Base-by-base conservation (phyloP, 176 grass and related monocot genomes). In the Bolboschoenus planiculmis region DNA sequence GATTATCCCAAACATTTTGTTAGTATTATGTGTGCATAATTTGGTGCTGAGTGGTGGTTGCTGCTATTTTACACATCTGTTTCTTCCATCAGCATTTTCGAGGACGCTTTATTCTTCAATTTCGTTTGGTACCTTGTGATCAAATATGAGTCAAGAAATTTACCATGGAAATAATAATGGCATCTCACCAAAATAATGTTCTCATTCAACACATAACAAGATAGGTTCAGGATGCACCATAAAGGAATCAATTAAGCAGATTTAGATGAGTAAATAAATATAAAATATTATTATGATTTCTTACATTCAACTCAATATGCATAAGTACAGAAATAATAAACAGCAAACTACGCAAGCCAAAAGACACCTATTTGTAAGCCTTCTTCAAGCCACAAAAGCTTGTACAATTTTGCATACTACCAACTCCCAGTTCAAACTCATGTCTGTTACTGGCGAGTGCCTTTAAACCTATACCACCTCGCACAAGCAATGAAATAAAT, bases 391-490 rank as follows among this genome's bases (percentile, higher is more conserved):
- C 26, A 47, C 3, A 6, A 50, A 75, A 30, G 13, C 71, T 76
- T 51, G 26, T 51, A 50, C 44, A 48, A 33, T 76, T 15, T 76
- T 30, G 44, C 26, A 20, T 76, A 53, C 46, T 77, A 77, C 72
- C 34, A 31, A 33, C 14, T 51, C 46, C 3, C 44, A 33, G 72
- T 33, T 77, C 72, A 53, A 46, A 34, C 46, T 77, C 29, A 3
- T 9, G 33, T 46, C 43, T 10, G 44, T 57, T 84, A 92, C 85
- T 90, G 65, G 78, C 59, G 54, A 10, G 87, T 3, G 10, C 93
- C 92, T 82, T 98, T 95, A 85, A 91, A 96, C 85, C 91, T 99
- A 87, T 96, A 96, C 97, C 97, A 99, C 78, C 58, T 99, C 9
- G 97, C 93, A 35, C 89, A 99, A 79, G 66, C 54, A 34, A 96